A percentile compares a stretch with the other conserved stretches of the same genome.
Conservation (phyloP, 805 yeast species). For the Saturnispora serradocipensis region DNA sequence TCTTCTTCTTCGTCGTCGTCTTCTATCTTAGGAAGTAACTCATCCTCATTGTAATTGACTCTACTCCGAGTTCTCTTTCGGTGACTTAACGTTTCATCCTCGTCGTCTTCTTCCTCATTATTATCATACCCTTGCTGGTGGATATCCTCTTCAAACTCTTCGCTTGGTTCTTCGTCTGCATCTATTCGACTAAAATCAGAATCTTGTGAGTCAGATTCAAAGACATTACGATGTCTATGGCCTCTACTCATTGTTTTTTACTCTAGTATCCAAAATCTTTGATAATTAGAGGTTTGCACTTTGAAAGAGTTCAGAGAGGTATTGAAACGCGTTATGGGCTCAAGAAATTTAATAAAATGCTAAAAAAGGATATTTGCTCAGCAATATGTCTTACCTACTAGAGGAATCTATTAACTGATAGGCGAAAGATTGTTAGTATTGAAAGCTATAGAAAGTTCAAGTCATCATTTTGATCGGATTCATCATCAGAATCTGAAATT, state of each 20-base stretch:
- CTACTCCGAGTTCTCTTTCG: slow-evolving; percentile 24
- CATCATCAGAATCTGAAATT: background rate
- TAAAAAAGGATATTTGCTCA: background rate
- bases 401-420: background rate
- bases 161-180: slow-evolving; percentile 16
- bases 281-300: background rate
- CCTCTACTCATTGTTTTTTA: background rate
- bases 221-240: background rate
- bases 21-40: slow-evolving; percentile 18
- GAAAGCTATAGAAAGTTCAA: background rate
- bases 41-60: slow-evolving; percentile 29
- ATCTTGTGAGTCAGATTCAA: background rate
- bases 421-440: background rate
- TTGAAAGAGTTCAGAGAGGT: background rate
- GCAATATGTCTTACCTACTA: background rate
- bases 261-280: background rate
- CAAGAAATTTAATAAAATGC: background rate
- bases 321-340: background rate
- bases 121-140: slow-evolving; percentile 3
- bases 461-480: background rate
- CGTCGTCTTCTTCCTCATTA: slow-evolving; percentile 13
- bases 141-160: slow-evolving; percentile 19
- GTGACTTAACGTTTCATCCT: slow-evolving; percentile 17
- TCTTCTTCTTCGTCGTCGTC: slow-evolving; percentile 23
- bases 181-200: background rate